Evolutionary conservation across 805 yeast genomes (phyloP), one percentile per base, ranked within the genome.

Genomic region (Kazachstania psychrophila): DNA sequence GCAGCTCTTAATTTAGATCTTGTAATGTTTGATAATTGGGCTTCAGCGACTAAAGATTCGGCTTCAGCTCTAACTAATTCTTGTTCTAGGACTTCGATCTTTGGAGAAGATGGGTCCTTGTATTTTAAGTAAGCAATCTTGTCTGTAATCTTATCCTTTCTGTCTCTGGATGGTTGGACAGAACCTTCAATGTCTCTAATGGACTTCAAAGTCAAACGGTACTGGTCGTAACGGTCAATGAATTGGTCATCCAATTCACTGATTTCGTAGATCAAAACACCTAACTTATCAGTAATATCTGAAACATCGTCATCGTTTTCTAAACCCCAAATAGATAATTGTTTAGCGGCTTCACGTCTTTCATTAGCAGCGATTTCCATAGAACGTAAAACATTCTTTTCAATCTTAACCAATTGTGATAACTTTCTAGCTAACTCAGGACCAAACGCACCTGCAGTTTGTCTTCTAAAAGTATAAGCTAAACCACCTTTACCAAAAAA

Each of bases 51-150:
- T 46, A 84, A 69, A 36, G 87, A 79, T 65, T 85, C 94, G 38
- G 94, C 94, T 66, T 85, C 94, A 26, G 92, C 92, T 65, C 95
- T 73, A 41, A 85, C 94, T 58, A 84, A 70, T 64, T 84, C 94
- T 62, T 85, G 94, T 68, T 85, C 94, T 58, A 85, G 69, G 39
- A 83, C 77, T 38, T 76, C 72, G 46, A 84, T 78, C 69, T 80
- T 82, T 48, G 71, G 86, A 28, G 87, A 77, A 63, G 78, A 79
- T 39, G 94, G 89, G 64, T 80, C 87, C 66, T 82, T 82, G 70
- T 82, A 81, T 65, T 83, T 80, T 63, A 82, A 68, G 63, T 76
- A 75, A 43, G 89, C 92, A 57, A 83, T 82, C 64, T 81, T 79
- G 59, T 83, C 92, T 45, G 89, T 80, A 53, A 83, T 80, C 63